phyloP scores from a whole-genome alignment of 2,329 filamentous ascomycete species.

The Beauveria medogensis region DNA sequence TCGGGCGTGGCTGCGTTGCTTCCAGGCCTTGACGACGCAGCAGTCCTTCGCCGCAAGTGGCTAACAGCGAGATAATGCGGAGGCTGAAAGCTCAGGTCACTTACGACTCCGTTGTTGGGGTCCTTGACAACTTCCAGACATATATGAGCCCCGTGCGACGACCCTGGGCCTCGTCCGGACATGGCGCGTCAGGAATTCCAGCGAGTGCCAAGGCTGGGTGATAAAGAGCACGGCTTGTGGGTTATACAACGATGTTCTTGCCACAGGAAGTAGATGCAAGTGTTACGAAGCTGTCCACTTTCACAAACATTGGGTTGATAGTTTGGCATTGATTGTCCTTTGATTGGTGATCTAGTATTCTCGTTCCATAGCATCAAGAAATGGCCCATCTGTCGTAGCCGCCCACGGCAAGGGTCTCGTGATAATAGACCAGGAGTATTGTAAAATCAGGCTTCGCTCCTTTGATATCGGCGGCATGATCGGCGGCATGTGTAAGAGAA shows the following conservation, averaged over 20 bases:
- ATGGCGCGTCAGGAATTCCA: background rate
- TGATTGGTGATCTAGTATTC: background rate
- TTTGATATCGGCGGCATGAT: constrained; percentile 3
- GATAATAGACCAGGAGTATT: constrained; percentile 4
- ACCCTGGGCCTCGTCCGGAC: background rate
- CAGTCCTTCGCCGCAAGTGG: background rate
- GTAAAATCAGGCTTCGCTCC: background rate
- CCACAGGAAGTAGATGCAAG: background rate
- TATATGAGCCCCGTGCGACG: background rate
- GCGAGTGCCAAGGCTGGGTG: background rate
- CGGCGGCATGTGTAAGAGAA: constrained; percentile 3
- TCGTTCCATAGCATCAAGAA: background rate
- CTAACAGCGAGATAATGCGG: background rate
- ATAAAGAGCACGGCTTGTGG: background rate
- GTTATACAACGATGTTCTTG: background rate
- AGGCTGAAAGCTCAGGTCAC: background rate
- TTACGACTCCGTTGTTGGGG: background rate
- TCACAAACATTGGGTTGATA: background rate
- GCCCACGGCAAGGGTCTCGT: background rate
- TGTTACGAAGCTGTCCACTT: no score
- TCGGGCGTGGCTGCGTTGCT: background rate
- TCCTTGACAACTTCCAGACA: background rate
- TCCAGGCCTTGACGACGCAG: background rate
- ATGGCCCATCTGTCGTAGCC: background rate
- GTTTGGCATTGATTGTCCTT: background rate